Base-by-base conservation (phyloP, 208 protist genomes). In the Leishmania braziliensis region DNA sequence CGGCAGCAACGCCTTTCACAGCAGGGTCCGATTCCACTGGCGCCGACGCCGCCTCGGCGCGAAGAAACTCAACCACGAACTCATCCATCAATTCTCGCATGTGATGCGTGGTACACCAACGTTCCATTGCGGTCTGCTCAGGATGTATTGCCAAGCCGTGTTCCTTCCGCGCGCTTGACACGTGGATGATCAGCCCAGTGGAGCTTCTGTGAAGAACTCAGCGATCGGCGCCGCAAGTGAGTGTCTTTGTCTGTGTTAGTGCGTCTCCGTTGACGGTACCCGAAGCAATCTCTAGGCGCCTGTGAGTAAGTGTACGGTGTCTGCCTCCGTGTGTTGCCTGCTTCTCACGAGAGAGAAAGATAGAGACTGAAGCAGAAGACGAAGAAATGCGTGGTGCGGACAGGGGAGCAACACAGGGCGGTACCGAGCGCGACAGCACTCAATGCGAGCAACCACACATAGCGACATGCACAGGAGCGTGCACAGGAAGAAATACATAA, bases 1-100 rank as follows among this genome's bases (percentile, higher is more conserved):
- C 51, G 26, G 10, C 16, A 46, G 26, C 48, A 20, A 76, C 12
- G 14, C 18, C 72, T 23, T 5, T 46, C 18, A 39, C n/a, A 20
- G 29, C 29, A 8, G 46, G 2, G 29, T 23, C 48, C 76, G n/a
- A n/a, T 36, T 50, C 18, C 29, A 51, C 33, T 50, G 76, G 76
- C 9, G 9, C 26, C 14, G 76, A 48, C 18, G 63, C 36, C 60
- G 76, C 76, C n/a, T 79, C 76, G n/a, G 26, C 46, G 60, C 76
- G 76, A 14, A 79, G 62, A 33, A 79, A 58, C 12, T 53, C 62
- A 12, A 46, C 50, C 39, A 56, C 62, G 39, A 79, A 71, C 46
- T 79, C 76, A 71, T 79, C 76, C 62, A 79, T 58, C 76, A 79
- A 48, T 23, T 79, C 76, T 0, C 76, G 76, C n/a, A 79, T 71